These are phyloP conservation scores for Penicillium verrucosum DNA, from an alignment of 2,329 filamentous ascomycete genomes.

Conservation along the genomic window DNA sequence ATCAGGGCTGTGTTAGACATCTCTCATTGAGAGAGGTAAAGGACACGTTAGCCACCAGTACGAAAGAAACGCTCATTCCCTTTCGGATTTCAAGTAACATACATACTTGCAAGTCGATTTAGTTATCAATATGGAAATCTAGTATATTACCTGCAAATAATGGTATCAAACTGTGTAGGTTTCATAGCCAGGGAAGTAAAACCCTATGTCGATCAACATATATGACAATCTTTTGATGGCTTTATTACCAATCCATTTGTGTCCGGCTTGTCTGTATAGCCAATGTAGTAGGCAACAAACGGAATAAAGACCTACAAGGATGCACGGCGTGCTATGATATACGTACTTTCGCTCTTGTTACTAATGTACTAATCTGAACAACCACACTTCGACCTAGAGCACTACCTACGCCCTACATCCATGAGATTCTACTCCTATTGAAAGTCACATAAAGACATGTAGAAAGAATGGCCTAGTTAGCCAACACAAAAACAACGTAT, in stretches of 20 bases:
- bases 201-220: background rate
- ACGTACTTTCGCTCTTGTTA: background rate
- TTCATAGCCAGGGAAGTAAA: background rate
- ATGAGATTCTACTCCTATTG: background rate
- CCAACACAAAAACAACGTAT: background rate
- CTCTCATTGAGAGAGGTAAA: no score
- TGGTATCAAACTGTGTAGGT: background rate
- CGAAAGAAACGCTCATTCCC: background rate
- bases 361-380: background rate
- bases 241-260: background rate
- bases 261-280: no score
- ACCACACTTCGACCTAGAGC: background rate
- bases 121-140: background rate
- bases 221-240: background rate
- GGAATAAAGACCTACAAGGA: background rate
- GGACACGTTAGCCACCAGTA: background rate
- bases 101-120: no score
- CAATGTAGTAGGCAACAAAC: no score
- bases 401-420: background rate
- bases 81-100: background rate
- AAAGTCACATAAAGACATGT: background rate
- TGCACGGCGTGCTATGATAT: background rate
- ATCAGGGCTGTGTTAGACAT: no score
- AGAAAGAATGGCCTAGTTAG: background rate
- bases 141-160: background rate